Conservation (phyloP, 352 stramenopile species). For the Blastocystis sp. region DNA sequence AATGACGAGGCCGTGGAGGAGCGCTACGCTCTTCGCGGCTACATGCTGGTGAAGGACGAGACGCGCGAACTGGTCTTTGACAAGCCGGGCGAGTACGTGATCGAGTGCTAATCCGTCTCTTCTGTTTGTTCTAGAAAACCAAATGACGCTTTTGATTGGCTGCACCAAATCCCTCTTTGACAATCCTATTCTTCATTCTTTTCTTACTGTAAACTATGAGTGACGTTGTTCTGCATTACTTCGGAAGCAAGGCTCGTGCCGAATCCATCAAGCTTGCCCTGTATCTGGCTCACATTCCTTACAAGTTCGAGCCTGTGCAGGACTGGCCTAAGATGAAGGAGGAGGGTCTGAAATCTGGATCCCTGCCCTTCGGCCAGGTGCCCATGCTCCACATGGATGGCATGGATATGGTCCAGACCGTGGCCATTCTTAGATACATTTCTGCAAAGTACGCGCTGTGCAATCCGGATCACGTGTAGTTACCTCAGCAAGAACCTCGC, state of each 20-base stretch:
- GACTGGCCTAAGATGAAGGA: conserved; percentile 21
- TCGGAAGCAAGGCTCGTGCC: conserved; percentile 13
- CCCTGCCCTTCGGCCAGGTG: conserved; percentile 37
- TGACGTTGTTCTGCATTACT: conserved; percentile 1
- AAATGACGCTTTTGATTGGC: too few relatives aligned
- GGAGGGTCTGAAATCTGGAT: conserved; percentile 14
- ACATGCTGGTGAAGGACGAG: conserved; percentile 61
- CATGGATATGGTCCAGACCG: conserved; percentile 32
- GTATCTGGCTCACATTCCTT: conserved; percentile 23
- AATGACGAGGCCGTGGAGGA: conserved; percentile 70
- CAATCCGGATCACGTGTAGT: neutral
- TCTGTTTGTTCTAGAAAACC: neutral
- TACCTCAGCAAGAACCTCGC: conserved; percentile 4
- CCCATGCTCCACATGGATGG: conserved; percentile 44
- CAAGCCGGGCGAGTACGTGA: conserved; percentile 54
- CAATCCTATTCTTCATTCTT: too few relatives aligned
- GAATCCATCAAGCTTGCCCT: conserved; percentile 42
- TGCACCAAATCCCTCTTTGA: too few relatives aligned
- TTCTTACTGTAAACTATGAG: too few relatives aligned
- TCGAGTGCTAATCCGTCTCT: neutral
- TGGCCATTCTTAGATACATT: conserved; percentile 53
- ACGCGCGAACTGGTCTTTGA: conserved; percentile 32
- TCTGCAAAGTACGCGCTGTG: conserved; percentile 7
- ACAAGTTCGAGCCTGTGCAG: neutral
- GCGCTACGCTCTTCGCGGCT: conserved; percentile 70